These are phyloP conservation scores for Podospora tetraspora DNA, from an alignment of 495 filamentous ascomycete species.

Conservation along the genomic window DNA sequence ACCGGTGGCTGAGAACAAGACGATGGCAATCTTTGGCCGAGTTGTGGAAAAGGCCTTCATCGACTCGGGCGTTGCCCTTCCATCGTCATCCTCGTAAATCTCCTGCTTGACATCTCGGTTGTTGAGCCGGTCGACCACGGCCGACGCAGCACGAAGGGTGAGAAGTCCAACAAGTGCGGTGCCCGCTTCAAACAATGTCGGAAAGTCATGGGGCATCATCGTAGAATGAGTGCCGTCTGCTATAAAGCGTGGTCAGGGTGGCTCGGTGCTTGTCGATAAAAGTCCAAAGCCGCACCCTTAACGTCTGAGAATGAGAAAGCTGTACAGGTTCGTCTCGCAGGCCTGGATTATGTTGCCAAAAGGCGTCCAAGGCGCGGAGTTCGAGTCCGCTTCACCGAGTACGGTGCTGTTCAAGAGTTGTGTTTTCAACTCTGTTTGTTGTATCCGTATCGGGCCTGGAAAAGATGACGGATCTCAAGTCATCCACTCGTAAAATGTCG, in stretches of 20 bases:
- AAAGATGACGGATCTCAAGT: background rate
- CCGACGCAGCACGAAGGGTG: conserved; percentile 34
- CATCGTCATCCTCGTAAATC: conserved; percentile 59
- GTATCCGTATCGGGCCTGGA: background rate
- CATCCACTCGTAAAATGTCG: background rate
- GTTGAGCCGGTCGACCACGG: conserved; percentile 25
- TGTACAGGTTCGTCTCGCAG: background rate
- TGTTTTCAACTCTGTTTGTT: background rate
- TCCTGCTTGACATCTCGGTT: conserved; percentile 32
- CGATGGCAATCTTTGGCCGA: conserved; percentile 42
- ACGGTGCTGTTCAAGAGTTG: background rate
- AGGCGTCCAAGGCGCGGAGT: background rate
- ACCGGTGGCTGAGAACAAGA: conserved; percentile 42
- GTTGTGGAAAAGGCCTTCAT: conserved; percentile 48
- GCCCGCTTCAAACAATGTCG: conserved; percentile 31
- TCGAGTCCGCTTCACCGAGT: background rate
- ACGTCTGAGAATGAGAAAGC: background rate
- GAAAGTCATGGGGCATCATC: conserved; percentile 31
- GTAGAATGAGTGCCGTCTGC: background rate
- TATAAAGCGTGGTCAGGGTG: background rate
- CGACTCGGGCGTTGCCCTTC: conserved; percentile 53
- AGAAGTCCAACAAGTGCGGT: conserved; percentile 32
- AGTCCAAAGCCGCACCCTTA: background rate
- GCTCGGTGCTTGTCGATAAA: background rate
- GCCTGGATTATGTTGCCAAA: background rate